Conservation (phyloP, 768 basidiomycete genomes). For the Candolleomyces efflorescens region DNA sequence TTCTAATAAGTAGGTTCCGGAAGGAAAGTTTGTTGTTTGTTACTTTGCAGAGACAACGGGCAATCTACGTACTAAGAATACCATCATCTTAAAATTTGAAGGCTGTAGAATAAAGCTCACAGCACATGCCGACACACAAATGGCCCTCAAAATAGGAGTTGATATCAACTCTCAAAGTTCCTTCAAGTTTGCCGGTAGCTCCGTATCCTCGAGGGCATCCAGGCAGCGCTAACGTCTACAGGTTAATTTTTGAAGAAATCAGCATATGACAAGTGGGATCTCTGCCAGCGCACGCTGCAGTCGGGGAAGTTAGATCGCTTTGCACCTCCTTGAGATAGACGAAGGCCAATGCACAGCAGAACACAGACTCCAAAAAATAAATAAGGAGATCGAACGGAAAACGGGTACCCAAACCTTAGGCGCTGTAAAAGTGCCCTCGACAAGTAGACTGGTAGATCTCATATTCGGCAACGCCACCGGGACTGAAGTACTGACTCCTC, state of each 20-base stretch:
- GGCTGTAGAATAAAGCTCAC: conserved; percentile 48
- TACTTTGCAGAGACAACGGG: too few species aligned
- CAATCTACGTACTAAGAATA: conserved; percentile 41
- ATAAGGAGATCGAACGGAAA: too few species aligned
- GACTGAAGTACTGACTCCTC: too few species aligned
- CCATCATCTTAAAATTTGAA: too few species aligned
- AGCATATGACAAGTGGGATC: neutral
- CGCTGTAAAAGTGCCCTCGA: too few species aligned
- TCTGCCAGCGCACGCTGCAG: neutral
- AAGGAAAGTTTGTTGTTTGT: too few species aligned
- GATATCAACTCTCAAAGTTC: conserved; percentile 33
- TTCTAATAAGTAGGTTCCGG: too few species aligned
- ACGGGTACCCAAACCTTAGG: too few species aligned
- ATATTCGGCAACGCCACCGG: too few species aligned
- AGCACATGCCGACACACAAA: conserved; percentile 45
- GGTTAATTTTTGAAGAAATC: neutral
- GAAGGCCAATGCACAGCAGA: conserved; percentile 33
- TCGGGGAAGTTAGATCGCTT: too few species aligned
- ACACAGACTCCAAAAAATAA: too few species aligned
- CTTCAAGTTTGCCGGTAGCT: neutral
- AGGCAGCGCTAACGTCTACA: neutral
- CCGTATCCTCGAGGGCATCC: conserved; percentile 7
- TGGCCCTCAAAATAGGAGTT: conserved; percentile 45
- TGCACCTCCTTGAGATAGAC: neutral
- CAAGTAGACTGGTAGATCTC: too few species aligned